These are phyloP conservation scores for Tripterygium wilfordii DNA, from an alignment of 177 flowering plant genomes.

Conservation along the genomic window DNA sequence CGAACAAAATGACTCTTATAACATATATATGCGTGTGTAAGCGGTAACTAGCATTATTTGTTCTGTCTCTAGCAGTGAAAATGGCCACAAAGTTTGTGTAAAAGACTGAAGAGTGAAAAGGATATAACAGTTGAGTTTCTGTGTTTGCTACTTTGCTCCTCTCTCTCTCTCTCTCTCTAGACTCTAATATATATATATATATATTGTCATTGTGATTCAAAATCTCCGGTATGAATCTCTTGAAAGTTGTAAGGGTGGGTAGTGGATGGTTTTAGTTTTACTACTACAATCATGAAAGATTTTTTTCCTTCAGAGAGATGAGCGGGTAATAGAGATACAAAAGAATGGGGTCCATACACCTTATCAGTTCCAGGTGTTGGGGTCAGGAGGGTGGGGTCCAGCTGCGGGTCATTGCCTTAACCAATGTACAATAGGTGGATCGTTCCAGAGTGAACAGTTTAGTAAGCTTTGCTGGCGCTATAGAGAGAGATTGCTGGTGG, in stretches of 20 bases:
- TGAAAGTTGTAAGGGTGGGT: too few relatives aligned
- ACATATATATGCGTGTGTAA: too few relatives aligned
- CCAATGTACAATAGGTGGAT: slow-evolving; percentile 54
- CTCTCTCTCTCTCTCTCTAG: too few relatives aligned
- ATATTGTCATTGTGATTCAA: slow-evolving; percentile 1
- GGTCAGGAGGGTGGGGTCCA: slow-evolving; percentile 56
- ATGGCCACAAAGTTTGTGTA: slow-evolving; percentile 10
- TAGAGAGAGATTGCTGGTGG: slow-evolving; percentile 31
- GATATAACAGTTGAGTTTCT: slow-evolving; percentile 21
- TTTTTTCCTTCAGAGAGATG: slow-evolving; percentile 19
- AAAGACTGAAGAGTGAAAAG: slow-evolving; percentile 6
- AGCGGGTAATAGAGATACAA: slow-evolving; percentile 7
- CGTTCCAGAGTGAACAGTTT: slow-evolving; percentile 37
- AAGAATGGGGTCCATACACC: slow-evolving; percentile 36
- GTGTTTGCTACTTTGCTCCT: background rate
- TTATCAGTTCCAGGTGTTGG: slow-evolving; percentile 69
- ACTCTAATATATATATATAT: too few relatives aligned
- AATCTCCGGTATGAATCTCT: slow-evolving; percentile 18
- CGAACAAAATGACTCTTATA: too few relatives aligned
- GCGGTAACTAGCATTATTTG: too few relatives aligned
- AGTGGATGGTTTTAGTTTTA: too few relatives aligned
- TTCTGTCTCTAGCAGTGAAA: too few relatives aligned
- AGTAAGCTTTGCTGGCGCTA: slow-evolving; percentile 22
- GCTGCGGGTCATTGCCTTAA: slow-evolving; percentile 41
- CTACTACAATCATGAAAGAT: slow-evolving; percentile 21